Evolutionary conservation across 176 grass and related monocot genomes (phyloP), one percentile per base, ranked within the genome.

Genomic region (Lolium multiflorum): DNA sequence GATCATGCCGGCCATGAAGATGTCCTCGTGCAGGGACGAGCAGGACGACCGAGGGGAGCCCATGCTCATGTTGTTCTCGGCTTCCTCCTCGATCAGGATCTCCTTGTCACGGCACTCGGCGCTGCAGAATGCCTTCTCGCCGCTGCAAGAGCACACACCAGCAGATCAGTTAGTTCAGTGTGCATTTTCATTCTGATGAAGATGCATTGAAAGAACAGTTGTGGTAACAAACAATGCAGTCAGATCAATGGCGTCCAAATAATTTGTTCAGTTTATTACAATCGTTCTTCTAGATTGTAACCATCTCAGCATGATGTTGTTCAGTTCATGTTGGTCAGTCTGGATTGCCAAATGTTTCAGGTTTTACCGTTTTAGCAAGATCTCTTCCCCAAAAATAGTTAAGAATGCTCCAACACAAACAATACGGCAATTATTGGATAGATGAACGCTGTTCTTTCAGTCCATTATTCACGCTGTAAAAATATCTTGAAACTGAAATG

Each of bases 121-220:
- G 74, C 92, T 94, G 89, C 94, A 99, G 82, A 96, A 94, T 78
- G 90, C 90, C 65, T 99, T 99, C 87, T 99, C 92, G 1, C 92
- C 92, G 44, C 97, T 99, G 89, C 84, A 93, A 72, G 4, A 39
- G 9, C 6, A 72, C n/a, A 69, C 28, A n/a, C n/a, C n/a, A 22
- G 5, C 6, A 52, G 52, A 81, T 22, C 9, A 35, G 44, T 55
- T 17, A 35, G 57, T 65, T 73, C 71, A 78, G 78, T 18, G 17
- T 39, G 6, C 12, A 31, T 25, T 18, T 77, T 65, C 31, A 82
- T 74, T 49, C 13, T 61, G 74, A 82, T 66, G 49, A n/a, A n/a
- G n/a, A 78, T 74, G 41, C 56, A 52, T 13, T 31, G 28, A 1
- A 48, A 50, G 1, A 58, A 38, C 70, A 2, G 43, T 9, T 57